Percentiles rank a stretch among this genome's conserved stretches.
Conservation (phyloP, 129 eudicot genomes). For the Ambrosia trifida region DNA sequence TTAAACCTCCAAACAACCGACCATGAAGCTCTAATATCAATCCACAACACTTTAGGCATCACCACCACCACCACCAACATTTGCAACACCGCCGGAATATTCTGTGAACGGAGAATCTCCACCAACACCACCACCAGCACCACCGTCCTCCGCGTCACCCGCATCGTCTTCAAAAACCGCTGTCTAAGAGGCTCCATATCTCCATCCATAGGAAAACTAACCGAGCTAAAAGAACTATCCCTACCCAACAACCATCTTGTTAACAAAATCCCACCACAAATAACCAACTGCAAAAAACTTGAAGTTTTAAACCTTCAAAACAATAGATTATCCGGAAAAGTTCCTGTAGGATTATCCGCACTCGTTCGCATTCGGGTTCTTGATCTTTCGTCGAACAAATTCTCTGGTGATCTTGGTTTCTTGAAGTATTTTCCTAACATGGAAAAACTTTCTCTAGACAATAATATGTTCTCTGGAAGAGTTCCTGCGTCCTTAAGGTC, state of each 20-base stretch:
- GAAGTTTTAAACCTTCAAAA: conserved; percentile 58
- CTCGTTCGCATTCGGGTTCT: conserved; percentile 52
- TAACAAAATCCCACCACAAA: conserved; percentile 58
- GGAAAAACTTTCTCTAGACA: conserved; percentile 59
- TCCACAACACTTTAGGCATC: conserved; percentile 56
- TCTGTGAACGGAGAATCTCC: conserved; percentile 47
- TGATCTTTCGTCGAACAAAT: conserved; percentile 53
- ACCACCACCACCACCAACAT: conserved; percentile 33
- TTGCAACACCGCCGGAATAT: conserved; percentile 62
- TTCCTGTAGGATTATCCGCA: conserved; percentile 59
- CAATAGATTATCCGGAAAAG: conserved; percentile 58
- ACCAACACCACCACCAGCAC: conserved; percentile 35
- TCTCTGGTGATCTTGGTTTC: conserved; percentile 65
- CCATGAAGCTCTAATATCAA: conserved; percentile 46
- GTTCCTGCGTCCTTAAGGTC: conserved; percentile 60
- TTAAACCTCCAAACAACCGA: conserved; percentile 48
- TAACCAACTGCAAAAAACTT: conserved; percentile 54
- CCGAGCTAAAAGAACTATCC: conserved; percentile 79
- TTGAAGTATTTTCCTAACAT: conserved; percentile 70
- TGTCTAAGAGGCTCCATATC: conserved; percentile 57
- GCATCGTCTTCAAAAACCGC: conserved; percentile 49
- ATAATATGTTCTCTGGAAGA: conserved; percentile 76
- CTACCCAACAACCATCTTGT: conserved; percentile 53
- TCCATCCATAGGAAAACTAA: conserved; percentile 58
- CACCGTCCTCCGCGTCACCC: conserved; percentile 53